These are phyloP conservation scores for Samsoniella hepiali DNA, from an alignment of 2,329 filamentous ascomycete genomes.

Conservation along the genomic window DNA sequence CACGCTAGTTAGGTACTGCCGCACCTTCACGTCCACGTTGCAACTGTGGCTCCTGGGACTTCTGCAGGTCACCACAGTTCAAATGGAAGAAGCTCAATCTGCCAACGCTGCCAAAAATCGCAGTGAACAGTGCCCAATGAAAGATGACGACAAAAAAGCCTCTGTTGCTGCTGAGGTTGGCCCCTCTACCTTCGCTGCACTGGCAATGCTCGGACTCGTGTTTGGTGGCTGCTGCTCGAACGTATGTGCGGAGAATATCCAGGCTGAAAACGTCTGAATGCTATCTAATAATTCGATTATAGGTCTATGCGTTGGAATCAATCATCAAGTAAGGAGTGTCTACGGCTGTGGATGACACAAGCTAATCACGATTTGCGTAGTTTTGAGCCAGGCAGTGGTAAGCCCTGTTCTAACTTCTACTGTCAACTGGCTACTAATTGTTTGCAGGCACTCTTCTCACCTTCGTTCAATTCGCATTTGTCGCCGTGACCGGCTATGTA, in stretches of 20 bases:
- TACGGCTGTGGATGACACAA: slow-evolving; percentile 13
- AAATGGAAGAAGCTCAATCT: not conserved
- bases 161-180: slow-evolving; percentile 17
- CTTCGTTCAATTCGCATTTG: slow-evolving; percentile 85
- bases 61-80: not conserved
- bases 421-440: slow-evolving; percentile 21
- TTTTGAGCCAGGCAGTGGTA: slow-evolving; percentile 81
- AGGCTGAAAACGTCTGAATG: not conserved
- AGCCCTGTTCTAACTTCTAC: slow-evolving; percentile 9
- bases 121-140: not conserved
- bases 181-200: slow-evolving; percentile 50
- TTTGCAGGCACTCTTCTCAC: slow-evolving; percentile 72
- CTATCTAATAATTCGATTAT: slow-evolving; percentile 24
- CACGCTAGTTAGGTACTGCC: not conserved
- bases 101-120: no score
- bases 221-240: slow-evolving; percentile 96
- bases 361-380: slow-evolving; percentile 41
- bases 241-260: slow-evolving; percentile 48
- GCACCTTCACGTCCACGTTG: not conserved
- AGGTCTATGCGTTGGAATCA: slow-evolving; percentile 95
- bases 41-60: not conserved
- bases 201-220: slow-evolving; percentile 75
- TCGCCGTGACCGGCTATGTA: slow-evolving; percentile 72
- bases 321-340: slow-evolving; percentile 75
- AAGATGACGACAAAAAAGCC: not conserved